Evolutionary conservation across 75 land plant genomes (phyloP), one percentile per base, ranked within the genome.

Genomic region (Pinus albicaulis): DNA sequence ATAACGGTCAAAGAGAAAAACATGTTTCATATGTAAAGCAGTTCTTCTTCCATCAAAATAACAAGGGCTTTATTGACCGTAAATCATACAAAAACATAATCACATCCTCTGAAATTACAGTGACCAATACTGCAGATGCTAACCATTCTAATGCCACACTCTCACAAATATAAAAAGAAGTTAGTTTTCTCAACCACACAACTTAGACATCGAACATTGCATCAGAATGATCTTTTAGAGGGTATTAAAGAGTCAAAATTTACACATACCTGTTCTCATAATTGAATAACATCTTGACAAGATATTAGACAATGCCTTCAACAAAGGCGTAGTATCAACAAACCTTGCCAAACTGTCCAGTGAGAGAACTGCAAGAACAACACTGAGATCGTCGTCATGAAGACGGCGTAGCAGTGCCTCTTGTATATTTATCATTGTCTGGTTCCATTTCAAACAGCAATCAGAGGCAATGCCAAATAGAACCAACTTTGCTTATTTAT

Each of bases 341-440:
- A 86, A 56, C 23, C 72, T 72, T 70, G 71, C 76, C 64, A 93
- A 70, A 11, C 84, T 79, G 16, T 89, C 68, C 24, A 85, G 20
- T 58, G 94, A 83, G 57, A 93, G 65, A 77, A 85, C 85, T 53
- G 86, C 77, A 5, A 74, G 84, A 34, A 91, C 82, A 78, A 93
- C 96, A 74, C 76, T 63, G 26, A 89, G 83, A 80, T 92, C 88
- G 34, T 91, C 88, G 77, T 93, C 96, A 76, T 80, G 75, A 59
- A 92, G 92, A 64, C 84, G 83, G 2, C 78, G 84, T 64, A 90
- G 60, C 71, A 92, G 57, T 14, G 89, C 88, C 76, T 90, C 93
- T 76, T 80, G 80, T 48, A 92, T 65, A 71, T 81, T 71, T 12
- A 71, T 74, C 71, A 79, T 74, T 57, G 80, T 83, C 96, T 93